A percentile compares a stretch with the other conserved stretches of the same genome.
phyloP scores from a whole-genome alignment of 2,329 filamentous ascomycete genomes.

The Knufia fluminis region DNA sequence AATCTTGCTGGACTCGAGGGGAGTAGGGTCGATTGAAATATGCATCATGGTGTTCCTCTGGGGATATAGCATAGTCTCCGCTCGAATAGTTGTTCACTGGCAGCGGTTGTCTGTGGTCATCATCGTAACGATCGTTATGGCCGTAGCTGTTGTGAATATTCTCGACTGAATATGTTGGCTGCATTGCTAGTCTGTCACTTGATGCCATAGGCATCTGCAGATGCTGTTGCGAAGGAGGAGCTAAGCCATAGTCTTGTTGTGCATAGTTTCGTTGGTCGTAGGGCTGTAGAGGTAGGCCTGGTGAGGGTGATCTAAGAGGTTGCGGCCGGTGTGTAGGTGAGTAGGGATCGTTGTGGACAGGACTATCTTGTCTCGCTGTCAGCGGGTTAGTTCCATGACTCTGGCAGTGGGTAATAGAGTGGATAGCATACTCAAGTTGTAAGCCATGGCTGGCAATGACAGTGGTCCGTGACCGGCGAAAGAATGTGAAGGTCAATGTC shows the following conservation, averaged over 20 bases:
- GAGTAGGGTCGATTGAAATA: slow-evolving; percentile 81
- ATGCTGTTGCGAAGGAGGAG: slow-evolving; percentile 45
- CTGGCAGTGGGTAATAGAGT: not conserved
- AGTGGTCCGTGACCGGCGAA: slow-evolving; percentile 8
- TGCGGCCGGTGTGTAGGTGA: slow-evolving; percentile 44
- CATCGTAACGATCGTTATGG: slow-evolving; percentile 50
- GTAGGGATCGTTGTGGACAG: slow-evolving; percentile 24
- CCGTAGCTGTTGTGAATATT: slow-evolving; percentile 56
- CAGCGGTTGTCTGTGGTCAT: slow-evolving; percentile 29
- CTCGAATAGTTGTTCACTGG: slow-evolving; percentile 42
- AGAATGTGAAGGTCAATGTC: not conserved
- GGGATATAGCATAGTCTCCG: slow-evolving; percentile 65
- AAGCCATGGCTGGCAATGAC: slow-evolving; percentile 46
- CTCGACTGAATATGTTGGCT: slow-evolving; percentile 72
- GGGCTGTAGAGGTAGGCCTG: slow-evolving; percentile 62
- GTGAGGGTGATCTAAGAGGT: slow-evolving; percentile 61
- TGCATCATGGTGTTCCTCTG: slow-evolving; percentile 75
- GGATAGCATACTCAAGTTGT: slow-evolving; percentile 60
- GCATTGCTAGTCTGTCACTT: slow-evolving; percentile 68
- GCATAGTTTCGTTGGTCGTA: slow-evolving; percentile 72
- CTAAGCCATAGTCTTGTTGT: slow-evolving; percentile 37
- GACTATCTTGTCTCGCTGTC: slow-evolving; percentile 10
- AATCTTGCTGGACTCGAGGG: slow-evolving; percentile 52
- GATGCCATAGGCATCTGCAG: slow-evolving; percentile 60
- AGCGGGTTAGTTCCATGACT: slow-evolving; percentile 20